A percentile compares a stretch with the other conserved stretches of the same genome.
Evolutionary conservation across 2,329 filamentous ascomycete species (phyloP).

Genomic region (Graphilbum ipis-grandicollis): DNA sequence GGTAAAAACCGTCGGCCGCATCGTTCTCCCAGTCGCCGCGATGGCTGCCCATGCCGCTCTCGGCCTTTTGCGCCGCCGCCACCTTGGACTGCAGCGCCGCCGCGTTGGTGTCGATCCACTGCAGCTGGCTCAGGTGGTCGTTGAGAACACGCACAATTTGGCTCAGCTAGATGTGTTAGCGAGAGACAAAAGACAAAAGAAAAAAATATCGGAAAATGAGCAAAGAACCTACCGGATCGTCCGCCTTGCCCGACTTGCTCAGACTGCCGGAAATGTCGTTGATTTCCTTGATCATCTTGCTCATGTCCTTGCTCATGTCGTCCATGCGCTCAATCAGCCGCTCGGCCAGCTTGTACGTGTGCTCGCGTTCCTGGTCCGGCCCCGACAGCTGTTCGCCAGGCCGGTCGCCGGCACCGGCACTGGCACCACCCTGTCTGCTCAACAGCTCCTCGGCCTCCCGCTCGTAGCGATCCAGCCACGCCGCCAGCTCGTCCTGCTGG

Average conservation of each 20-base stretch:
- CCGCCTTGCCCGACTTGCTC: slow-evolving; percentile 74
- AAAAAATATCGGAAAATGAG: neutral
- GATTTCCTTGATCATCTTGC: slow-evolving; percentile 96
- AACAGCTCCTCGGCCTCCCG: slow-evolving; percentile 81
- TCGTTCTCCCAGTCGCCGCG: slow-evolving; percentile 47
- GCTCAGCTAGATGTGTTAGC: slow-evolving; percentile 45
- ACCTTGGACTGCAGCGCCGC: slow-evolving; percentile 71
- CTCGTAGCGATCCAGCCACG: slow-evolving; percentile 83
- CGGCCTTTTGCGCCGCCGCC: slow-evolving; percentile 61
- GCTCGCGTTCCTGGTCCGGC: slow-evolving; percentile 87
- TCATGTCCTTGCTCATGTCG: slow-evolving; percentile 82
- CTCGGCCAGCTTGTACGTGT: slow-evolving; percentile 91
- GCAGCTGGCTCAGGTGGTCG: slow-evolving; percentile 75
- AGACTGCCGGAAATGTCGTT: slow-evolving; percentile 81
- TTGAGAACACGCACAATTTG: slow-evolving; percentile 95
- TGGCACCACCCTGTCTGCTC: slow-evolving; percentile 43
- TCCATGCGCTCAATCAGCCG: slow-evolving; percentile 80
- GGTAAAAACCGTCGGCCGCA: slow-evolving; percentile 77
- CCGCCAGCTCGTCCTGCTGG: slow-evolving; percentile 78
- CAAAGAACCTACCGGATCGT: slow-evolving; percentile 53
- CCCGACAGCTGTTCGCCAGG: slow-evolving; percentile 54
- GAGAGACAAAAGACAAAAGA: neutral
- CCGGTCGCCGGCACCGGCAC: neutral
- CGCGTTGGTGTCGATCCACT: slow-evolving; percentile 82
- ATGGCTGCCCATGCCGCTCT: slow-evolving; percentile 40